These are phyloP conservation scores for Linnemannia exigua DNA, from an alignment of 192 early-diverging fungal genomes.

Conservation along the genomic window DNA sequence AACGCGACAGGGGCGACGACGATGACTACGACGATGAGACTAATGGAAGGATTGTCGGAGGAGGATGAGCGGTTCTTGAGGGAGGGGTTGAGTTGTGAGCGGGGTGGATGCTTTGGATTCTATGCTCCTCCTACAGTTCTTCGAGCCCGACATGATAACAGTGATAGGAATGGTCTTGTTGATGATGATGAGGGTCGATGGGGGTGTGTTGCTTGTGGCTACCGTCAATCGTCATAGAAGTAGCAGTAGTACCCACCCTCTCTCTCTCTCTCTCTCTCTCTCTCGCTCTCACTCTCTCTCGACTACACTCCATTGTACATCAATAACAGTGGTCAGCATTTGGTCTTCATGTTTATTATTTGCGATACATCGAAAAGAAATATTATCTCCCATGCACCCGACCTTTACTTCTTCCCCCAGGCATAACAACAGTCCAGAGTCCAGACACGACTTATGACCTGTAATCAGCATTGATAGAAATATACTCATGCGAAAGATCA, in stretches of 20 bases:
- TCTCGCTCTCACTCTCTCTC: too few relatives aligned
- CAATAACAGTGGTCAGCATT: too few relatives aligned
- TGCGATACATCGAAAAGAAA: too few relatives aligned
- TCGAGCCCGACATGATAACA: not conserved
- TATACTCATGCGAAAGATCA: constrained; percentile 94
- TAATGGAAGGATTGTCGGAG: not conserved
- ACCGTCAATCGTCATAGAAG: not conserved
- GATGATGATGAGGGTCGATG: not conserved
- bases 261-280: too few relatives aligned
- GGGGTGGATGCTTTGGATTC: constrained; percentile 22
- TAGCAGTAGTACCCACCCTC: too few relatives aligned
- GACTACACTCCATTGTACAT: too few relatives aligned
- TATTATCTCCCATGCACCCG: too few relatives aligned
- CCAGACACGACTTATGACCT: constrained; percentile 62
- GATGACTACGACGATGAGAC: not conserved
- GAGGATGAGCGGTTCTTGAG: constrained; percentile 19
- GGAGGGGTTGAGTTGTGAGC: constrained; percentile 18
- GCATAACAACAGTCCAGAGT: too few relatives aligned
- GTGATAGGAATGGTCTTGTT: not conserved
- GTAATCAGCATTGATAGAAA: constrained; percentile 96
- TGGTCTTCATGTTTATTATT: too few relatives aligned
- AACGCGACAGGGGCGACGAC: too few relatives aligned
- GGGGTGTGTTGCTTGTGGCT: constrained; percentile 19
- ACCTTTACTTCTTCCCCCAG: too few relatives aligned
- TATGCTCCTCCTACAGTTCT: constrained; percentile 26